Base-by-base conservation (phyloP, 2,329 filamentous ascomycete species). In the Xylaria sp. region DNA sequence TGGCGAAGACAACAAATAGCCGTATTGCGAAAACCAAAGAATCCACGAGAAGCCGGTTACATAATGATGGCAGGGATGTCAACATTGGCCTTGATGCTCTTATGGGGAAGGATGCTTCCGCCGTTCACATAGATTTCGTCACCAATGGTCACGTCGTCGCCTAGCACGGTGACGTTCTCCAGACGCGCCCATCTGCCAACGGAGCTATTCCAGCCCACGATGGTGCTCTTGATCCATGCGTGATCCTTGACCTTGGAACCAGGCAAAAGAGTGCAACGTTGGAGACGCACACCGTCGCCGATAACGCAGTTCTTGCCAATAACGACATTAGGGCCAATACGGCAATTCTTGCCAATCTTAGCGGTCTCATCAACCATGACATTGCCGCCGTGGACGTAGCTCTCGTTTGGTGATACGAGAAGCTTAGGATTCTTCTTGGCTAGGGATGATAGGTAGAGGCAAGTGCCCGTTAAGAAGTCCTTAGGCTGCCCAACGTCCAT, bases 401-500 rank as follows among this genome's bases (percentile, higher is more conserved):
- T 85, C 82, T 95, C 91, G 13, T 87, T 88, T 51, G 87, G 81
- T 1, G 94, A 86, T 8, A 91, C 90, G 60, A 98, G 92, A 69
- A 92, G 87, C 84, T 97, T 94, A 79, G 93, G 93, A 79, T 90
- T 90, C 84, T 92, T 94, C 89, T 97, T 97, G 68, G 94, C 88
- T 69, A 98, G 88, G 3, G 93, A 97, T 55, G 93, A 94, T 61
- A 99, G 92, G 85, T 98, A 98, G 71, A 99, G 88, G 84, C 95
- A 98, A 70, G 96, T 98, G 71, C 95, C 95, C 25, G 92, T 93
- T 65, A 99, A 86, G 88, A 98, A 99, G 80, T 99, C 95, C 86
- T 98, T 99, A 76, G 95, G 95, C 84, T 99, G 95, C 77, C 95
- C 95, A 73, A 99, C 93, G 76, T 98, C 95, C 95, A 98, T 98